phyloP scores from a whole-genome alignment of 2,329 filamentous ascomycete genomes.

The Arthrobotrys sinensis region DNA sequence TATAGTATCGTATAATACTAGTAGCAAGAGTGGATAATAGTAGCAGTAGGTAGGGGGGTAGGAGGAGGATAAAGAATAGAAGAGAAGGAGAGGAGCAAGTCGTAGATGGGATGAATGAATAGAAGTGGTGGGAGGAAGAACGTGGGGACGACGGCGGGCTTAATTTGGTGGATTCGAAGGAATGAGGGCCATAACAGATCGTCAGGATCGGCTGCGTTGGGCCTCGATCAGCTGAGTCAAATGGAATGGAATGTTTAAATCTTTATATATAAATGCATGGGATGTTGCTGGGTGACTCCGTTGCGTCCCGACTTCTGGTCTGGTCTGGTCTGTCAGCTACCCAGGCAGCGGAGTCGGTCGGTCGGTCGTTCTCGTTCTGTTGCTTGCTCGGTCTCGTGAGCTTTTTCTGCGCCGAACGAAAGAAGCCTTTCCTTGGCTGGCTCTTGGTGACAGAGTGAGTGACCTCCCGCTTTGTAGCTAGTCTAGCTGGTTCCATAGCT shows the following conservation, averaged over 20 bases:
- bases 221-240: conserved; percentile 11
- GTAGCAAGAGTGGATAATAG: too few species aligned
- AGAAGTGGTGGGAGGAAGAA: conserved; percentile 13
- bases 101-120: neutral
- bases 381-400: conserved; percentile 22
- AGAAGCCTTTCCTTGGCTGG: conserved; percentile 13
- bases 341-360: conserved; percentile 11
- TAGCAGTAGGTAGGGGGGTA: too few species aligned
- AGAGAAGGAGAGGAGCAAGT: too few species aligned
- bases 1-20: too few species aligned
- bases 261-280: neutral
- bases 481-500: neutral
- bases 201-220: conserved; percentile 12
- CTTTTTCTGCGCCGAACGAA: conserved; percentile 16
- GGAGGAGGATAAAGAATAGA: neutral
- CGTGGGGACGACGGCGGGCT: neutral
- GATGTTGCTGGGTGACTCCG: neutral
- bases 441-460: too few species aligned
- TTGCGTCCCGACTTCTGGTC: too few species aligned
- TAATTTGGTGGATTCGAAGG: neutral
- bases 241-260: conserved; percentile 9
- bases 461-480: neutral
- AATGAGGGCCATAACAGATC: conserved; percentile 20
- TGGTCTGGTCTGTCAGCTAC: too few species aligned
- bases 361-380: neutral